phyloP scores from a whole-genome alignment of 1,284 basidiomycete species.

The Ustilago hordei region DNA sequence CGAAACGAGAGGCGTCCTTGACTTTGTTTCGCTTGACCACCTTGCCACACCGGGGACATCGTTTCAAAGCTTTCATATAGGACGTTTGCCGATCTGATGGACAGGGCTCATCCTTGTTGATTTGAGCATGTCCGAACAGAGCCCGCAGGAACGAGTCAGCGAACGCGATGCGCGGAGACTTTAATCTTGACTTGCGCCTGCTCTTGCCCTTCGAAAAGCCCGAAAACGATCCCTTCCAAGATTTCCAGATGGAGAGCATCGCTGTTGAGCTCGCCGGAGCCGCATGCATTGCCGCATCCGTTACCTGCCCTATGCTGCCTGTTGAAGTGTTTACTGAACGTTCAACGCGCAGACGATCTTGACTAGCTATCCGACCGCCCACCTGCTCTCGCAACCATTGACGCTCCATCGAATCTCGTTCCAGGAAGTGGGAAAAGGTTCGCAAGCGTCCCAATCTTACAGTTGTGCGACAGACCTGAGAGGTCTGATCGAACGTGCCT shows the following conservation, averaged over 20 bases:
- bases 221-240: constrained; percentile 15
- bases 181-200: neutral
- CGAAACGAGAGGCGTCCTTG: neutral
- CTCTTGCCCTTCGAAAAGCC: neutral
- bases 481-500: constrained; percentile 56
- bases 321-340: constrained; percentile 3
- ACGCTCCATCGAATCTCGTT: constrained; percentile 46
- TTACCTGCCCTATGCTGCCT: neutral
- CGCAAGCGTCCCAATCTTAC: constrained; percentile 49
- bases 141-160: constrained; percentile 22
- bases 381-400: constrained; percentile 43
- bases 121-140: constrained; percentile 13
- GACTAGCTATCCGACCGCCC: constrained; percentile 71
- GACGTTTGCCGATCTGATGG: neutral
- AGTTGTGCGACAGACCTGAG: constrained; percentile 47
- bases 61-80: neutral
- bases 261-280: neutral
- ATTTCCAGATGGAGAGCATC: constrained; percentile 15
- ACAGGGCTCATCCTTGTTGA: neutral
- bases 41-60: constrained; percentile 34
- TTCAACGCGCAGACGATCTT: constrained; percentile 32
- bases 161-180: constrained; percentile 5
- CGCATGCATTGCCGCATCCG: neutral
- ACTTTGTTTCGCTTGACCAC: constrained; percentile 15
- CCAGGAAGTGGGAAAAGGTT: constrained; percentile 35